Percentiles rank a stretch among this genome's conserved stretches.
These are phyloP conservation scores for Isabelozyma heimii DNA, from an alignment of 805 yeast genomes.

Conservation along the genomic window DNA sequence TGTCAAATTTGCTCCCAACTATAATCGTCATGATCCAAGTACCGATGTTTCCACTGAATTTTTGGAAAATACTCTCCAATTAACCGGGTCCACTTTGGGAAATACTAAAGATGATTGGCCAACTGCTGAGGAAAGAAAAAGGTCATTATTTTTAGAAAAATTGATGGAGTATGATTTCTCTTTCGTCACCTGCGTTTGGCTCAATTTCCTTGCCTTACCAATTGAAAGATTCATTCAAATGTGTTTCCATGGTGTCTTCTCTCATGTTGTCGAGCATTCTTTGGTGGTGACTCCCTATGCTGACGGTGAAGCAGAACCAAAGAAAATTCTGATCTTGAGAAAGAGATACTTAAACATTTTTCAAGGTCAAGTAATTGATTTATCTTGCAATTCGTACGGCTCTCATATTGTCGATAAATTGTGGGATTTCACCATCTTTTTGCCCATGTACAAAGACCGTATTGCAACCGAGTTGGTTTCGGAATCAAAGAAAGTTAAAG, in stretches of 20 bases:
- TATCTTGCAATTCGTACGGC: constrained; percentile 84
- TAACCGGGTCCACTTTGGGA: constrained; percentile 72
- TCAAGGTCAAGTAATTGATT: constrained; percentile 49
- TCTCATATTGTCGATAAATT: constrained; percentile 85
- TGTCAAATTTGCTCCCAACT: constrained; percentile 41
- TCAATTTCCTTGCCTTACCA: constrained; percentile 58
- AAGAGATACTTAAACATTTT: constrained; percentile 68
- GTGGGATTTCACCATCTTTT: constrained; percentile 74
- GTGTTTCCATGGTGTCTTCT: constrained; percentile 87
- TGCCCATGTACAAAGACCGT: constrained; percentile 83
- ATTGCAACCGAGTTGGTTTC: constrained; percentile 65
- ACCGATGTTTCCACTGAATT: constrained; percentile 41
- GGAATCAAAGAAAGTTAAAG: constrained; percentile 69
- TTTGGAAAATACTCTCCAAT: constrained; percentile 63
- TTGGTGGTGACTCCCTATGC: constrained; percentile 47
- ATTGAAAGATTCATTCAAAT: constrained; percentile 63
- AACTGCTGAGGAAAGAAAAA: constrained; percentile 81
- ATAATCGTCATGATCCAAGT: constrained; percentile 16
- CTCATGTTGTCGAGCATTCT: constrained; percentile 76
- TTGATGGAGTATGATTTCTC: constrained; percentile 65
- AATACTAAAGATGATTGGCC: constrained; percentile 90
- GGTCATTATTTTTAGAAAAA: constrained; percentile 71
- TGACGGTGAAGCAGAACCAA: constrained; percentile 32
- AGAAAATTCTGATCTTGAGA: constrained; percentile 52
- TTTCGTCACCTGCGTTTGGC: constrained; percentile 57